These are phyloP conservation scores for Venturia effusa DNA, from an alignment of 2,329 filamentous ascomycete species.

Conservation along the genomic window DNA sequence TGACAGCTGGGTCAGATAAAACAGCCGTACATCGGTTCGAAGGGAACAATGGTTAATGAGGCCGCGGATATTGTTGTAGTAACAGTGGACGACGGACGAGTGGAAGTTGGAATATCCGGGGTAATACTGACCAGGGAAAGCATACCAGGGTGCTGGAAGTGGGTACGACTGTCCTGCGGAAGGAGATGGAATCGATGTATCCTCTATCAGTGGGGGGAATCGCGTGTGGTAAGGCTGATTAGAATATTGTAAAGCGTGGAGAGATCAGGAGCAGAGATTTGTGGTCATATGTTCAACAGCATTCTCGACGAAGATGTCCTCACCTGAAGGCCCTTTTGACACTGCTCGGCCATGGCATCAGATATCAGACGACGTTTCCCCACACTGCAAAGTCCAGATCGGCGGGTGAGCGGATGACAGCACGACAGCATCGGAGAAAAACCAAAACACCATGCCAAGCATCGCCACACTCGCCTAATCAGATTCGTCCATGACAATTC, in stretches of 20 bases:
- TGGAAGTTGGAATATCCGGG: constrained; percentile 8
- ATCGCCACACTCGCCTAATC: background rate
- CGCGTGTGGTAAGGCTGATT: background rate
- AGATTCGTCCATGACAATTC: background rate
- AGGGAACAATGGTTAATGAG: background rate
- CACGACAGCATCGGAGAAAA: background rate
- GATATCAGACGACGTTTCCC: background rate
- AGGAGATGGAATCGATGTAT: background rate
- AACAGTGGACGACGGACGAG: constrained; percentile 8
- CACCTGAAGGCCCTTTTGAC: background rate
- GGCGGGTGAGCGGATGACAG: background rate
- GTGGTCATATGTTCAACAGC: too few relatives aligned
- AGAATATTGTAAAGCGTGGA: background rate
- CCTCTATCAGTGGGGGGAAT: background rate
- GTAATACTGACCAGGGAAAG: background rate
- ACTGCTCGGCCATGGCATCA: background rate
- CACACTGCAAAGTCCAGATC: background rate
- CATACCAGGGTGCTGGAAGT: background rate
- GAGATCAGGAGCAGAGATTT: too few relatives aligned
- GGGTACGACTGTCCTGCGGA: background rate
- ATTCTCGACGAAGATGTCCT: too few relatives aligned
- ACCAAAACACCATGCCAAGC: constrained; percentile 1
- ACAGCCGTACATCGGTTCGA: background rate
- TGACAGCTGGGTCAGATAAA: background rate
- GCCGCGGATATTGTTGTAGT: background rate